Evolutionary conservation across 2,329 filamentous ascomycete species (phyloP), one percentile per base, ranked within the genome.

Genomic region (Pseudogymnoascus sp.): DNA sequence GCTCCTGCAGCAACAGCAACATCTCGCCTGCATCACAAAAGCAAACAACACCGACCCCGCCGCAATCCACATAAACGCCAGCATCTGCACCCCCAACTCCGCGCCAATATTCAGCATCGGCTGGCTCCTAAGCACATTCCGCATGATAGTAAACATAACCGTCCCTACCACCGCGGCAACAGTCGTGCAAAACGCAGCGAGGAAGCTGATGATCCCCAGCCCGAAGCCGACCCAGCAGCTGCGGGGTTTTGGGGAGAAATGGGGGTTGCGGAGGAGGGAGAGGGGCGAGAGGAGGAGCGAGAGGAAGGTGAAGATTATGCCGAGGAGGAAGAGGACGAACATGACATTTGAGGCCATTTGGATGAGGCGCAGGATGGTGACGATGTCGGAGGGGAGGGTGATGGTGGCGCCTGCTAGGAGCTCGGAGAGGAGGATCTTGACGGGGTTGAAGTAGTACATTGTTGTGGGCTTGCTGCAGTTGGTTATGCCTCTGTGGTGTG

Each of bases 381-480:
- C 82, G 68, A 96, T 84, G 64, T 92, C 77, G 31, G 83, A 79
- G 9, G 93, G 92, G 25, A 96, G 80, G 9, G 88, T 88, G 72
- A 97, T 92, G 36, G 86, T 89, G 21, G 92, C 91, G 45, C 92
- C 91, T 9, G 89, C 77, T 8, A 97, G 81, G 29, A 97, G 80
- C 75, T 96, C 88, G 68, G 83, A 84, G 65, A 91, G 79, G 58
- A 97, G 78, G 67, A 97, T 90, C 62, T 87, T 78, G 42, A 96
- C 87, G 0, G 92, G 92, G 73, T 97, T 91, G 78, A 97, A 97
- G 87, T 90, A 96, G 77, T 90, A 97, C 62, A 92, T 79, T 6
- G 80, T 78, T 69, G 84, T 69, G 0, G 91, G 88, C 5, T 76
- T 75, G 6, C 88, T 92, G 75, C 93, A 97, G 65, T 78, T 76